Base-by-base conservation (phyloP, 139 green algal species). In the Chlamydomonas incerta region DNA sequence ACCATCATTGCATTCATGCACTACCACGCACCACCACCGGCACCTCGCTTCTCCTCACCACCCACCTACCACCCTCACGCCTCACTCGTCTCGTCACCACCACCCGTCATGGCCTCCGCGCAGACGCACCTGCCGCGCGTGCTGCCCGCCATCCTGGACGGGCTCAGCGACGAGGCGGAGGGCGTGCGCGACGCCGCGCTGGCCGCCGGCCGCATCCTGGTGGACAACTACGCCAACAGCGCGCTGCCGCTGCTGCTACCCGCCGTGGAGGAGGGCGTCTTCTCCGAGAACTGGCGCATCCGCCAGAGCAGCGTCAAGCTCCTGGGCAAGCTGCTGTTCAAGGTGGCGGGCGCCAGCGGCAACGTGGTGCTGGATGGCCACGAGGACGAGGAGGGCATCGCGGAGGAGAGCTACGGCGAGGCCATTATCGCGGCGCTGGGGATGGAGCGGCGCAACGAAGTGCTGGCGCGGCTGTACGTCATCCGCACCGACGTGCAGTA, bases 261-360 rank as follows among this genome's bases (percentile, higher is more conserved):
- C 14, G 95, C 94, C 3, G 93, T 99, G 67, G 97, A 99, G 92
- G 91, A 94, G 52, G 96, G 96, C n/a, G 92, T 98, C 1, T 90
- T 95, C 63, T 87, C 90, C 57, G 90, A 92, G 74, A 98, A 97
- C 90, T 99, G 97, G 97, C 95, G 97, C 83, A 99, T 99, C 89
- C 74, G 97, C 13, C 96, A 99, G 91, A 94, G 89, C 46, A 96
- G 93, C 17, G 91, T 99, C 55, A 96, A 99, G 89, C 93, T 99
- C 52, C 93, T 99, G 57, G 97, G 97, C 26, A 95, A 98, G 80
- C 92, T 99, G 89, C 93, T 99, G 31, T 99, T 98, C 94, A 98
- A 98, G 93, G 95, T 98, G 41, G 95, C 95, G 18, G 97, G 97
- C 68, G 97, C 95, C 23, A 95, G 86, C 18, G 97, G 97, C 47